Conservation (phyloP, 2,329 filamentous ascomycete species). For the Fusarium liriodendri region DNA sequence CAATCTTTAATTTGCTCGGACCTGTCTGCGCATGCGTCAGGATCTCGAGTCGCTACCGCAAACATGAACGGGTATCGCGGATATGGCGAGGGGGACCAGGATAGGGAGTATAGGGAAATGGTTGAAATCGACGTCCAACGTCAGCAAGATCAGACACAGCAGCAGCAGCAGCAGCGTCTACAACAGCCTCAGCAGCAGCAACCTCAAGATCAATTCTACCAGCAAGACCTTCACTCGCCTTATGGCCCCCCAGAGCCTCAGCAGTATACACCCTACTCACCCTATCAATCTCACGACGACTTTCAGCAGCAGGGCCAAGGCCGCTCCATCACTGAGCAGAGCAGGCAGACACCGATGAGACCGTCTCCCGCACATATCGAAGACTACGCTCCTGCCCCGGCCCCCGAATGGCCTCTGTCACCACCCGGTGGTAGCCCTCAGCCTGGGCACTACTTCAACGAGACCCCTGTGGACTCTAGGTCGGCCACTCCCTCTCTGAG, state of each 20-base stretch:
- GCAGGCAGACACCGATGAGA: conserved; percentile 21
- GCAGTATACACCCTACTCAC: conserved; percentile 31
- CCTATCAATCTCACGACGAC: conserved; percentile 38
- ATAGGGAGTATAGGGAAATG: conserved; percentile 49
- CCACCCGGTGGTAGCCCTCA: conserved; percentile 37
- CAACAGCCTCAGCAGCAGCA: conserved; percentile 19
- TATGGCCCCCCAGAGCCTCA: conserved; percentile 30
- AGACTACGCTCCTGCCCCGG: conserved; percentile 36
- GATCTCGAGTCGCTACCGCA: conserved; percentile 9
- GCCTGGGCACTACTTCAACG: conserved; percentile 35
- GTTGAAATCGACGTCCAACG: conserved; percentile 50
- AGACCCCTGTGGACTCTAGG: conserved; percentile 40
- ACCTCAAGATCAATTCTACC: conserved; percentile 29
- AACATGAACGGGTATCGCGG: conserved; percentile 46
- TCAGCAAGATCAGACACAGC: conserved; percentile 43
- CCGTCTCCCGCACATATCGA: conserved; percentile 34
- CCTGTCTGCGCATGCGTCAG: conserved; percentile 34
- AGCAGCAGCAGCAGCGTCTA: conserved; percentile 33
- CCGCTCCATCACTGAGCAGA: conserved; percentile 42
- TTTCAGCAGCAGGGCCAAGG: conserved; percentile 28
- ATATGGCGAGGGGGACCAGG: conserved; percentile 32
- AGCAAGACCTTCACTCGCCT: conserved; percentile 38
- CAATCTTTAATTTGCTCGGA: neutral
- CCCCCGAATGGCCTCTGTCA: conserved; percentile 42
- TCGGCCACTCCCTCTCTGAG: conserved; percentile 42